Percentiles rank a stretch among this genome's conserved stretches.
Evolutionary conservation across 2,329 filamentous ascomycete species (phyloP).

Genomic region (Microcyclospora tardicrescens): DNA sequence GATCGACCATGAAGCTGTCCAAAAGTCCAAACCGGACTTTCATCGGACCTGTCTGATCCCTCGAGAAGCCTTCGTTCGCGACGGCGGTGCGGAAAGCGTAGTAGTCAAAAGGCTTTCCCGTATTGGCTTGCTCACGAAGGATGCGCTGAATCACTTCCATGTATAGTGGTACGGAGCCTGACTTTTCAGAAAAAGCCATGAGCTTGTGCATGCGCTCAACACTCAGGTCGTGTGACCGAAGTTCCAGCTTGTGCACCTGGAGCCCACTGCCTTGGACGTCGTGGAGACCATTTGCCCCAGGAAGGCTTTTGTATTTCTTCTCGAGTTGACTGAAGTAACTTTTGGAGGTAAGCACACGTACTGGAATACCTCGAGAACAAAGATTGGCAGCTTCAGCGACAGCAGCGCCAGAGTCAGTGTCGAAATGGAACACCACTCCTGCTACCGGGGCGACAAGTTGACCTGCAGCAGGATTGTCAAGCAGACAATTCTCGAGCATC

Average conservation of each 20-base stretch:
- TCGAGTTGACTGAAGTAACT: constrained; percentile 33
- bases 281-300: constrained; percentile 22
- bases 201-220: constrained; percentile 41
- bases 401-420: constrained; percentile 33
- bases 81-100: constrained; percentile 31
- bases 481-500: constrained; percentile 47
- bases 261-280: constrained; percentile 16
- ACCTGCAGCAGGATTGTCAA: constrained; percentile 30
- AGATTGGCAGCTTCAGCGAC: constrained; percentile 48
- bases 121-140: constrained; percentile 43
- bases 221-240: constrained; percentile 38
- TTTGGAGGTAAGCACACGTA: constrained; percentile 40
- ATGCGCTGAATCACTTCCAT: constrained; percentile 42
- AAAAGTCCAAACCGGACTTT: constrained; percentile 48
- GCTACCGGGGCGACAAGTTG: constrained; percentile 40
- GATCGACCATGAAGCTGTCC: constrained; percentile 46
- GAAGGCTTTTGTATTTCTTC: constrained; percentile 29
- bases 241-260: constrained; percentile 32
- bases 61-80: constrained; percentile 27
- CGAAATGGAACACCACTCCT: constrained; percentile 47
- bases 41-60: constrained; percentile 43
- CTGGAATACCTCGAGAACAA: constrained; percentile 33
- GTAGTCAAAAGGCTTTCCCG: constrained; percentile 37
- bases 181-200: constrained; percentile 37
- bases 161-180: constrained; percentile 41